These are phyloP conservation scores for Copromyces sp. DNA, from an alignment of 495 filamentous ascomycete genomes.

Conservation along the genomic window DNA sequence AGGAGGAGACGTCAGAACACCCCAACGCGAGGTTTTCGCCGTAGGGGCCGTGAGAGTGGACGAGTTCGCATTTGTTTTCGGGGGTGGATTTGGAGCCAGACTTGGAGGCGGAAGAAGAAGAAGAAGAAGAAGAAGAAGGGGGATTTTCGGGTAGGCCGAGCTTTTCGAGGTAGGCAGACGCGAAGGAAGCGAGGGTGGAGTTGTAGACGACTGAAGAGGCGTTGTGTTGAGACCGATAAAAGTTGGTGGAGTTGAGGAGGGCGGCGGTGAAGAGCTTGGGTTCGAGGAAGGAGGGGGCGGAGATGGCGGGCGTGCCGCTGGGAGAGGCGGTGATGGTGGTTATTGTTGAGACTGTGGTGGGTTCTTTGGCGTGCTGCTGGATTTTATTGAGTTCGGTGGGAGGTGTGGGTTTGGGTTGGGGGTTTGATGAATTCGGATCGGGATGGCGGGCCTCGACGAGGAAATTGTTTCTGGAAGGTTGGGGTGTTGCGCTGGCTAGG, in stretches of 20 bases:
- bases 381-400: background rate
- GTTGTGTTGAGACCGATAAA: constrained; percentile 55
- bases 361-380: background rate
- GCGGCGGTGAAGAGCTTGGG: constrained; percentile 40
- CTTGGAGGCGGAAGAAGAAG: background rate
- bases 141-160: background rate
- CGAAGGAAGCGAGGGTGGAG: constrained; percentile 45
- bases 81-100: background rate
- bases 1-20: constrained; percentile 45
- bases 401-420: background rate
- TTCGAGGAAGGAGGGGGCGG: constrained; percentile 36
- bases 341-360: constrained; percentile 1
- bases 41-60: constrained; percentile 56
- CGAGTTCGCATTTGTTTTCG: constrained; percentile 41
- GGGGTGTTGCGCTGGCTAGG: background rate
- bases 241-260: constrained; percentile 57
- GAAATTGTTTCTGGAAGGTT: background rate
- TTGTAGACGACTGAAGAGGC: constrained; percentile 58
- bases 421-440: background rate
- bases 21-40: constrained; percentile 74
- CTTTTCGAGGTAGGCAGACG: constrained; percentile 25
- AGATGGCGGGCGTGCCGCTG: constrained; percentile 18
- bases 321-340: constrained; percentile 19
- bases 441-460: background rate
- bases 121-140: background rate